A percentile compares a stretch with the other conserved stretches of the same genome.
These are phyloP conservation scores for Trichoderma sp. DNA, from an alignment of 2,329 filamentous ascomycete species.

Conservation along the genomic window DNA sequence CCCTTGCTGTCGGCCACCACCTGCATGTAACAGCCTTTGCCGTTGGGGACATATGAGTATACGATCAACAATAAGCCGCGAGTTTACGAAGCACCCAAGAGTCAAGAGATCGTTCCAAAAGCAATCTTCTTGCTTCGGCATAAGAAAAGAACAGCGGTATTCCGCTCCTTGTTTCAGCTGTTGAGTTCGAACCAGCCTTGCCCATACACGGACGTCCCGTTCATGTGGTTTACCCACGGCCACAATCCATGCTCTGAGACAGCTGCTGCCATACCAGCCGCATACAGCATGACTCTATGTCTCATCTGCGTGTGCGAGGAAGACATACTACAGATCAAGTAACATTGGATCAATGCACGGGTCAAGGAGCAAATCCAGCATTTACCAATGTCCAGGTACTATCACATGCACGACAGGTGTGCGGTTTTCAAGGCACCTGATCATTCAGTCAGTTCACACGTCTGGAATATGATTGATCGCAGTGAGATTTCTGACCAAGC, in stretches of 20 bases:
- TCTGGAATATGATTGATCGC: constrained; percentile 19
- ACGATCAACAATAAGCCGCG: not conserved
- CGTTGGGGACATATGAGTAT: not conserved
- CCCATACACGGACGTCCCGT: not conserved
- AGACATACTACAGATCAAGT: not conserved
- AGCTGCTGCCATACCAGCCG: not conserved
- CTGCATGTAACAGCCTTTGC: not conserved
- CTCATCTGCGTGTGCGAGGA: not conserved
- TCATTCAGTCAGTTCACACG: not conserved
- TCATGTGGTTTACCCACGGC: not conserved
- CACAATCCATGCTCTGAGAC: constrained; percentile 1
- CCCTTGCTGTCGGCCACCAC: not conserved
- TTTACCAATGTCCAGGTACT: not conserved
- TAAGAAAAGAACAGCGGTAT: not conserved
- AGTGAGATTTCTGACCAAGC: constrained; percentile 15
- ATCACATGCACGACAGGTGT: not conserved
- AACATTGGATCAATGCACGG: not conserved
- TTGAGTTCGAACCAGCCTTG: not conserved
- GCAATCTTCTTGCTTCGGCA: no score
- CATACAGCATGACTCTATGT: constrained; percentile 5
- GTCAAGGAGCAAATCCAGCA: constrained; percentile 1
- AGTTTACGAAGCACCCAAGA: not conserved
- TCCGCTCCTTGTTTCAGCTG: not conserved
- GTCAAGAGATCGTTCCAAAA: not conserved
- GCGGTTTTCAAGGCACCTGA: constrained; percentile 6